Evolutionary conservation across 1,139 yeast species (phyloP), one percentile per base, ranked within the genome.

Genomic region (Lodderomyces orthopsilosis): DNA sequence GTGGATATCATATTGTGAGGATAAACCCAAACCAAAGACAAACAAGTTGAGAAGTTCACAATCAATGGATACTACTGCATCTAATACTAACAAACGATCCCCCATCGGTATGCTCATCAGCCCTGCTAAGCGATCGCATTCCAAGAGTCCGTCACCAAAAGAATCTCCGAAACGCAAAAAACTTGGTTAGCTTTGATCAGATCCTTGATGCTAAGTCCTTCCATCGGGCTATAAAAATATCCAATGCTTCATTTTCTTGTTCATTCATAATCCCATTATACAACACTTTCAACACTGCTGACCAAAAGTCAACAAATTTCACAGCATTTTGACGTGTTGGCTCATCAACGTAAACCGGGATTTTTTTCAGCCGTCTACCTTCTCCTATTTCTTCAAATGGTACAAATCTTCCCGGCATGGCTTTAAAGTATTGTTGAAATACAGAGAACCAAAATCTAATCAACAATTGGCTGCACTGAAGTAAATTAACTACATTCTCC

Each of bases 381-480:
- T 41, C 50, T 43, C 52, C 57, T 35, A 43, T 40, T 47, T 56
- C 63, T 27, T 48, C 61, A 54, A 56, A 64, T n/a, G 69, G 75
- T 34, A 51, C 57, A 28, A 62, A 47, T 6, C 35, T 43, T 9
- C 37, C 41, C 6, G 51, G 51, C 18, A 44, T 32, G 1, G 14
- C 46, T 49, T 34, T 55, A 51, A 54, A 79, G 71, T 74, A 75
- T 3, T 65, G 76, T 5, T 73, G 61, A 55, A 85, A 86, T 1
- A 81, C 85, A 0, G 88, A 70, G 2, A 77, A 56, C 79, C 85
- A 76, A 54, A 73, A 81, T 42, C 75, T 56, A 6, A 66, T 62
- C 10, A 86, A 57, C 2, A 68, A 61, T 1, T 58, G 52, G 1
- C 74, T 61, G 33, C 81, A 72, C 44, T 75, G 80, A 1, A 38